phyloP scores from a whole-genome alignment of 2,329 filamentous ascomycete genomes.

The Proliferodiscus dingleyae region DNA sequence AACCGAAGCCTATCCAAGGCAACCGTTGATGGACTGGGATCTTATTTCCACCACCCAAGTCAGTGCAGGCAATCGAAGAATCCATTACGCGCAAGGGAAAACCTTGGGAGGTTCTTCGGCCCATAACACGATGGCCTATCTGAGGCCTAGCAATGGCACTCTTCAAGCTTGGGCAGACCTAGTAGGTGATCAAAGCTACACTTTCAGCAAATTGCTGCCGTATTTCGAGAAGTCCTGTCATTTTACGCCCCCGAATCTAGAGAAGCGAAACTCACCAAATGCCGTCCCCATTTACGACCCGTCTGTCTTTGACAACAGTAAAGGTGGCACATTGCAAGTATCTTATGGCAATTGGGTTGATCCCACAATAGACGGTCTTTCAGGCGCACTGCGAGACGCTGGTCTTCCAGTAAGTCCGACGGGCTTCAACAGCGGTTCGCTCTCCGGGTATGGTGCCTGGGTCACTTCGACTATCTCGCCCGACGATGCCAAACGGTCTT shows the following conservation, averaged over 20 bases:
- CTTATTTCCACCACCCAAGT: constrained; percentile 10
- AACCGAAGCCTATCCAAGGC: not conserved
- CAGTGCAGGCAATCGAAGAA: not conserved
- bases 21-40: constrained; percentile 14
- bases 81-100: constrained; percentile 18
- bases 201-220: constrained; percentile 41
- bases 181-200: constrained; percentile 39
- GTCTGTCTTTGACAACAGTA: constrained; percentile 27
- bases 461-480: constrained; percentile 14
- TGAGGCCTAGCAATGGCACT: constrained; percentile 34
- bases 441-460: constrained; percentile 10
- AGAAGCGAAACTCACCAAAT: constrained; percentile 20
- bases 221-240: constrained; percentile 38
- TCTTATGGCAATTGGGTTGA: constrained; percentile 36
- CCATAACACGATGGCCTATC: constrained; percentile 37
- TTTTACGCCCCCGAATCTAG: constrained; percentile 28
- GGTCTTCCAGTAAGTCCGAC: constrained; percentile 9
- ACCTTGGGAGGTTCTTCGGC: constrained; percentile 35
- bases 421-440: constrained; percentile 20
- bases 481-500: constrained; percentile 10
- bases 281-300: constrained; percentile 27
- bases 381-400: constrained; percentile 10
- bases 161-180: constrained; percentile 40
- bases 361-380: constrained; percentile 9
- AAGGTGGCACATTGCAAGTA: constrained; percentile 37